Evolutionary conservation across 2,329 filamentous ascomycete species (phyloP), one percentile per base, ranked within the genome.

Genomic region (Alternaria novae-zelandiae): DNA sequence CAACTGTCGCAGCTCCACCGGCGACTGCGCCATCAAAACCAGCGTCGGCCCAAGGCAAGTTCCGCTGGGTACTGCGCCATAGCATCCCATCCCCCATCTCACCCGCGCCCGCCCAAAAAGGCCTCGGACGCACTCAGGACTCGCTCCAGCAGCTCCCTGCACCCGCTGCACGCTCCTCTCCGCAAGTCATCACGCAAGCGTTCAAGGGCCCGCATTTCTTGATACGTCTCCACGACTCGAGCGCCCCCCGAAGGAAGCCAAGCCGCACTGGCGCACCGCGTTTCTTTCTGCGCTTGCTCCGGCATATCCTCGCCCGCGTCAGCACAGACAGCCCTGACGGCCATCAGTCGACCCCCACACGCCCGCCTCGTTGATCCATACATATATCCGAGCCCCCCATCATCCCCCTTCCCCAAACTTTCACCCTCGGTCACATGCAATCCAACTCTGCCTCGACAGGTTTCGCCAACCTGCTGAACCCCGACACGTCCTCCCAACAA

Each of bases 361-460:
- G 59, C 62, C 69, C 65, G 67, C 66, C 74, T 65, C 71, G 67
- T 70, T 68, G 69, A 65, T 70, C 71, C 67, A 69, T 71, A 74
- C 74, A 74, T 79, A 76, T 74, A 76, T 74, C 76, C 74, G 73
- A 74, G 74, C 71, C 70, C 71, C 63, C 71, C 73, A 70, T 69
- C 74, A 73, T 77, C 74, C 74, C 71, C 73, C 76, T 75, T 76
- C 74, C 76, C 76, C 74, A 72, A 73, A 70, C 74, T 76, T 75
- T 73, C 65, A 73, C 72, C 73, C 72, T 75, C 74, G 73, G 77
- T 79, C 78, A 79, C 78, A 80, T 80, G 79, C 78, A 79, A 79
- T 68, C 71, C 67, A 70, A 74, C 69, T 74, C 70, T 61, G 68
- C 72, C 58, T 71, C 76, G 56, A 67, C 71, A 70, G 77, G 75